phyloP scores from a whole-genome alignment of 208 protist species.

The Trypanosoma melophagium region DNA sequence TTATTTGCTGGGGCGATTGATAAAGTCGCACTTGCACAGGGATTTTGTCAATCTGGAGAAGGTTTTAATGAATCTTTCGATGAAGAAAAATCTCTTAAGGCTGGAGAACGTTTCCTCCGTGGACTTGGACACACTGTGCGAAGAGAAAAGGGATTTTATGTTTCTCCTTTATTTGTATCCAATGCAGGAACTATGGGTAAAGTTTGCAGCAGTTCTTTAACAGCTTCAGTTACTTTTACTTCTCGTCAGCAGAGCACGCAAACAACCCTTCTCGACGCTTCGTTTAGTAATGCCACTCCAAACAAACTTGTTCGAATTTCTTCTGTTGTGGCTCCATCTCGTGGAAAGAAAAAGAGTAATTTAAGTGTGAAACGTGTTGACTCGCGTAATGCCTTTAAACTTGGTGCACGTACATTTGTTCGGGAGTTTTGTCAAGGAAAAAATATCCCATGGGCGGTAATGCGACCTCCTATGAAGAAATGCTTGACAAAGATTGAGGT shows the following conservation, averaged over 20 bases:
- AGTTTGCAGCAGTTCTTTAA: conserved; percentile 71
- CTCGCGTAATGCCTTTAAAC: conserved; percentile 61
- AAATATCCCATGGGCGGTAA: conserved; percentile 85
- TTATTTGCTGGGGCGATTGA: conserved; percentile 67
- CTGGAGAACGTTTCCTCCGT: conserved; percentile 66
- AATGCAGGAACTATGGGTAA: conserved; percentile 77
- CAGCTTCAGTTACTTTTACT: conserved; percentile 71
- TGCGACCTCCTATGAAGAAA: conserved; percentile 52
- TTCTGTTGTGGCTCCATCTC: conserved; percentile 41
- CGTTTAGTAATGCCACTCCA: conserved; percentile 87
- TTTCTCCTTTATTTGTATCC: conserved; percentile 75
- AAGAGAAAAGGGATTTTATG: conserved; percentile 81
- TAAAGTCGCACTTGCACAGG: conserved; percentile 64
- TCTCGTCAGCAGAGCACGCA: conserved; percentile 78
- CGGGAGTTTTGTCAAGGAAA: conserved; percentile 73
- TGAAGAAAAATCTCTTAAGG: conserved; percentile 34
- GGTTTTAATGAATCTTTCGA: background rate
- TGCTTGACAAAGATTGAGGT: conserved; percentile 54
- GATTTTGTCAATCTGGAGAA: conserved; percentile 68
- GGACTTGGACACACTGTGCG: conserved; percentile 76
- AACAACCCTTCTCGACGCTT: conserved; percentile 65
- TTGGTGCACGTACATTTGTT: conserved; percentile 82
- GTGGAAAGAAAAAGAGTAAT: conserved; percentile 41
- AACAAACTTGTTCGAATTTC: conserved; percentile 84
- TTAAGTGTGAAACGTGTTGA: conserved; percentile 45